A percentile compares a stretch with the other conserved stretches of the same genome.
Conservation (phyloP, 768 basidiomycete genomes). For the Grammothele lineata region DNA sequence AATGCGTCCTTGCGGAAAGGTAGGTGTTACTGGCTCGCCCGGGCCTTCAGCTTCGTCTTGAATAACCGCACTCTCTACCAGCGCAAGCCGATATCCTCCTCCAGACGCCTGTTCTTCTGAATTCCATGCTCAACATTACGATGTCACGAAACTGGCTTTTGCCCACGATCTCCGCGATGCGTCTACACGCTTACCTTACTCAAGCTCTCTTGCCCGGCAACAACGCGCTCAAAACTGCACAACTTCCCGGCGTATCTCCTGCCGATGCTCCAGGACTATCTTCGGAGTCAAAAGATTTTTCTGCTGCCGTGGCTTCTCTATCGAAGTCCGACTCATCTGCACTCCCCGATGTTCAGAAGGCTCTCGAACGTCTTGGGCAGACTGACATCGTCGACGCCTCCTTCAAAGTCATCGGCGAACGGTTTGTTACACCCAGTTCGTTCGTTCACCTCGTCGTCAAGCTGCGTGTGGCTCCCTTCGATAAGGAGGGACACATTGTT, state of each 20-base stretch:
- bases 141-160: conserved; percentile 87
- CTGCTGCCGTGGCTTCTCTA: conserved; percentile 41
- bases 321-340: conserved; percentile 49
- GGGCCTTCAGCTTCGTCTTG: too few relatives aligned
- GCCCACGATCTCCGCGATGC: conserved; percentile 75
- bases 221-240: conserved; percentile 47
- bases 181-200: conserved; percentile 74
- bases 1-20: conserved; percentile 57
- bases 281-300: conserved; percentile 27
- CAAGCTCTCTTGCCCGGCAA: conserved; percentile 75
- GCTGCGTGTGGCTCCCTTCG: conserved; percentile 57
- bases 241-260: conserved; percentile 70
- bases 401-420: conserved; percentile 94
- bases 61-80: conserved; percentile 25
- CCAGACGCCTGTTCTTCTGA: conserved; percentile 67
- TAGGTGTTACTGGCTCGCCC: too few relatives aligned
- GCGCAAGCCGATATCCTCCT: conserved; percentile 72
- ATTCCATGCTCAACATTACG: conserved; percentile 76
- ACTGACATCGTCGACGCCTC: conserved; percentile 76
- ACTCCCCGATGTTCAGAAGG: conserved; percentile 54
- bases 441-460: conserved; percentile 87
- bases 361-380: conserved; percentile 64
- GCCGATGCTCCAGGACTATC: conserved; percentile 43
- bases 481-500: conserved; percentile 9
- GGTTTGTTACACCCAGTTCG: conserved; percentile 78